Percentiles rank a stretch among this genome's conserved stretches.
Evolutionary conservation across 495 filamentous ascomycete genomes (phyloP).

Genomic region (Monascus purpureus): DNA sequence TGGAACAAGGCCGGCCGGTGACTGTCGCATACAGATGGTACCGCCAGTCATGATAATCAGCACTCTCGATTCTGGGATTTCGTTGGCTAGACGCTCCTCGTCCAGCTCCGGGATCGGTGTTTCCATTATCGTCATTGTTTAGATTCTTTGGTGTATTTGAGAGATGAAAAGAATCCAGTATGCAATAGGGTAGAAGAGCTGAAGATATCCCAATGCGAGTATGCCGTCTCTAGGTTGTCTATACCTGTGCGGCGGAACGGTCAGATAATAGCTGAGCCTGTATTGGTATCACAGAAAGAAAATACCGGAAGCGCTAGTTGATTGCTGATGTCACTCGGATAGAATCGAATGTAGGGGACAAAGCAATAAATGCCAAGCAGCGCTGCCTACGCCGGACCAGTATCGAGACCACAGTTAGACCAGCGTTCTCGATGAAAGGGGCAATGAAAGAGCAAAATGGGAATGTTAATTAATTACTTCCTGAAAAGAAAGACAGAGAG

Average conservation of each 20-base stretch:
- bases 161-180: neutral
- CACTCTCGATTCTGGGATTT: conserved; percentile 56
- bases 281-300: too few species aligned
- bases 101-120: conserved; percentile 13
- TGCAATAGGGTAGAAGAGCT: neutral
- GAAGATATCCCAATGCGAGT: neutral
- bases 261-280: too few species aligned
- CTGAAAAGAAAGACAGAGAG: too few species aligned
- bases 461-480: too few species aligned
- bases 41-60: conserved; percentile 90
- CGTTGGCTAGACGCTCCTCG: conserved; percentile 10
- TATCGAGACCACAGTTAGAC: too few species aligned
- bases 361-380: too few species aligned
- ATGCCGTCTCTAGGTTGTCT: neutral
- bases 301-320: too few species aligned
- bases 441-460: too few species aligned
- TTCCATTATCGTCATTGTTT: conserved; percentile 13
- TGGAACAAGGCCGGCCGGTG: conserved; percentile 50
- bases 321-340: too few species aligned
- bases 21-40: conserved; percentile 87
- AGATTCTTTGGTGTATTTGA: conserved; percentile 1
- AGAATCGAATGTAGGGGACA: too few species aligned
- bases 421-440: too few species aligned
- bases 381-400: too few species aligned
- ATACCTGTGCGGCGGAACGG: neutral